Evolutionary conservation across 768 basidiomycete genomes (phyloP).

Genomic region (Filobasidium wieringae): DNA sequence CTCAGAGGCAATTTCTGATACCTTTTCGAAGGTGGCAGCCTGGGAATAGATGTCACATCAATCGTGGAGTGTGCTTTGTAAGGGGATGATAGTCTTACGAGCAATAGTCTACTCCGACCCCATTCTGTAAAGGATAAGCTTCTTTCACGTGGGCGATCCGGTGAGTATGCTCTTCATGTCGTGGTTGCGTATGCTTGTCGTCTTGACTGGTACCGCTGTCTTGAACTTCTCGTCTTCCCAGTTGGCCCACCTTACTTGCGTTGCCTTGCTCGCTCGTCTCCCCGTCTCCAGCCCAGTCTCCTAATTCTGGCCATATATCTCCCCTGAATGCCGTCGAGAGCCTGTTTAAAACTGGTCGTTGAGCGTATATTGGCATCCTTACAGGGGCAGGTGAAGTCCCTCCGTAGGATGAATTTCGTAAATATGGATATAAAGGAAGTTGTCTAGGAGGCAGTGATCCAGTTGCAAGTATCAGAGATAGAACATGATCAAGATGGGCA

Average conservation of each 20-base stretch:
- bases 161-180: too few species aligned
- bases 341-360: slow-evolving; percentile 20
- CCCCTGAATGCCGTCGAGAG: slow-evolving; percentile 28
- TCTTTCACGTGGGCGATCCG: too few species aligned
- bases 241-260: neutral
- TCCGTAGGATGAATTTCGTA: neutral
- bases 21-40: too few species aligned
- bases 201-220: too few species aligned
- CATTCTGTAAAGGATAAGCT: neutral
- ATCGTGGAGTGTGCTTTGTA: too few species aligned
- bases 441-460: slow-evolving; percentile 49
- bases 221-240: too few species aligned
- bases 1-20: slow-evolving; percentile 46
- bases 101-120: slow-evolving; percentile 15
- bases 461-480: slow-evolving; percentile 67
- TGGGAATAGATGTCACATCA: too few species aligned
- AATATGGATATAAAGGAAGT: slow-evolving; percentile 1
- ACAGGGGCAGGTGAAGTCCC: neutral
- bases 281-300: slow-evolving; percentile 19
- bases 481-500: slow-evolving; percentile 82
- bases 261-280: neutral
- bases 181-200: too few species aligned
- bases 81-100: slow-evolving; percentile 5
- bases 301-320: slow-evolving; percentile 35
- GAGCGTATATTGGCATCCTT: slow-evolving; percentile 23